Evolutionary conservation across 2,329 filamentous ascomycete species (phyloP).

Genomic region (Xylariaceae sp.): DNA sequence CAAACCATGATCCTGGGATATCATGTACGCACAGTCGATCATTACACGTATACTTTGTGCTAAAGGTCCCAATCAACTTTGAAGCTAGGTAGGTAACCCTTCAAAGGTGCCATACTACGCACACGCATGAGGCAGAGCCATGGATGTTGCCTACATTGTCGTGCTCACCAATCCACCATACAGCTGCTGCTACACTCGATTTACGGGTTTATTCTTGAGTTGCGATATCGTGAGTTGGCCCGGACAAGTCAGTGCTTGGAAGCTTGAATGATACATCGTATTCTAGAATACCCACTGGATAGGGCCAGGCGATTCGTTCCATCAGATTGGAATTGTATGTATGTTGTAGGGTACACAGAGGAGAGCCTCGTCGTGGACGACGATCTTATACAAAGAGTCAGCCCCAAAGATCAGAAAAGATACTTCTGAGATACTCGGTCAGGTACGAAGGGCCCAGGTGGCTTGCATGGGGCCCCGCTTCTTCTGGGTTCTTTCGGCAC

Average conservation of each 20-base stretch:
- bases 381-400: constrained; percentile 14
- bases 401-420: constrained; percentile 8
- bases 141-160: not conserved
- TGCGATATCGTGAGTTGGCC: not conserved
- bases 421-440: constrained; percentile 23
- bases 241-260: not conserved
- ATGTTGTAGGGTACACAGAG: not conserved
- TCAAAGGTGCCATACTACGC: too few species aligned
- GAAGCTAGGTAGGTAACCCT: not conserved
- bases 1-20: constrained; percentile 13
- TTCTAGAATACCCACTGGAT: not conserved
- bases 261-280: not conserved
- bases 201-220: not conserved
- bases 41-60: not conserved
- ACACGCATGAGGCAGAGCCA: not conserved
- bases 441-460: constrained; percentile 14
- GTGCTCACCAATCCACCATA: not conserved
- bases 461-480: not conserved
- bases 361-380: too few species aligned
- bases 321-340: not conserved
- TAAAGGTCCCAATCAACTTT: not conserved
- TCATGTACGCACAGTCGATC: not conserved
- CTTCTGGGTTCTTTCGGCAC: not conserved
- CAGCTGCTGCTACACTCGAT: not conserved
- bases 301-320: not conserved